Conservation (phyloP, 1,139 yeast species). For the Candida glucosophila region DNA sequence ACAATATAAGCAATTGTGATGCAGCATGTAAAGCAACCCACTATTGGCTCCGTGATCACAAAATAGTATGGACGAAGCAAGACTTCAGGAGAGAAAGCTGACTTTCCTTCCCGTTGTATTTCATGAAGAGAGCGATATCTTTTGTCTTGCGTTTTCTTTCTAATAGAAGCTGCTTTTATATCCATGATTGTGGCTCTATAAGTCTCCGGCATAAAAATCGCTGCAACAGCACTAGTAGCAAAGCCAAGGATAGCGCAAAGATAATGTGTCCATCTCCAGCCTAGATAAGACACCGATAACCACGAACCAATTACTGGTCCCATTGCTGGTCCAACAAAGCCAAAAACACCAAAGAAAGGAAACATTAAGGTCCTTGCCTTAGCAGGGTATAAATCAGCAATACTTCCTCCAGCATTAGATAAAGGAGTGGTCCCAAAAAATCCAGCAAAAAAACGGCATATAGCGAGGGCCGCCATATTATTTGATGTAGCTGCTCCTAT, state of each 20-base stretch:
- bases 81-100: constrained; percentile 2
- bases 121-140: constrained; percentile 3
- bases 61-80: constrained; percentile 4
- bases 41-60: constrained; percentile 4
- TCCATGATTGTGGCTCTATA: constrained; percentile 5
- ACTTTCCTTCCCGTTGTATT: constrained; percentile 4
- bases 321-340: constrained; percentile 5
- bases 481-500: constrained; percentile 4
- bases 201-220: constrained; percentile 3
- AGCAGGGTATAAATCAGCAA: constrained; percentile 5
- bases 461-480: constrained; percentile 3
- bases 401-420: constrained; percentile 5
- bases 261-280: constrained; percentile 6
- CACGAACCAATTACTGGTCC: constrained; percentile 6
- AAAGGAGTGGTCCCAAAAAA: constrained; percentile 5
- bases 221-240: neutral
- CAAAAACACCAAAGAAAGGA: constrained; percentile 4
- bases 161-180: constrained; percentile 3
- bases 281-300: constrained; percentile 2
- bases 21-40: constrained; percentile 3
- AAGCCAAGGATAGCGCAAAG: constrained; percentile 2
- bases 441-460: constrained; percentile 6
- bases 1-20: constrained; percentile 4
- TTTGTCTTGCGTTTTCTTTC: constrained; percentile 3
- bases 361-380: constrained; percentile 3